phyloP scores from a whole-genome alignment of 345 rosid genomes.

The Hibiscus tridactylites region DNA sequence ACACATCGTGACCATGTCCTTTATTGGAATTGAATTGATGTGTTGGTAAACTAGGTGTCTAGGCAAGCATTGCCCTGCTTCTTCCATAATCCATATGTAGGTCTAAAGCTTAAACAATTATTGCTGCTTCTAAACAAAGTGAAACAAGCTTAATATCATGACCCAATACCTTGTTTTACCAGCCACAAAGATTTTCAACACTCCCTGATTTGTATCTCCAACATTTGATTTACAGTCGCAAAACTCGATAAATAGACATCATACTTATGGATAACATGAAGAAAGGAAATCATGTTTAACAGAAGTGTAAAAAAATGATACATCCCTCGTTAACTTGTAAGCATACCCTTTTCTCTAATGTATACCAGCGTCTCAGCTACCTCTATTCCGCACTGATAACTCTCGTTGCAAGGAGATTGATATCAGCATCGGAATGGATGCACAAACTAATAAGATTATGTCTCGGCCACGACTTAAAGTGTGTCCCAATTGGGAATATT shows the following conservation, averaged over 20 bases:
- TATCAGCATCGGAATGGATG: slow-evolving; percentile 4
- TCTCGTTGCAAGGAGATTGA: slow-evolving; percentile 8
- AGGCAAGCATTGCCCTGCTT: no score
- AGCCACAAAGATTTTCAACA: no score
- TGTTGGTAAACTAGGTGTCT: no score
- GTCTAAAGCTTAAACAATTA: no score
- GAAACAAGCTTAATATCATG: no score
- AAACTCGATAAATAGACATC: neutral
- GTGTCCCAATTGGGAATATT: slow-evolving; percentile 62
- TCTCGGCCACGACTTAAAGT: slow-evolving; percentile 25
- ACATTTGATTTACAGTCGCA: neutral
- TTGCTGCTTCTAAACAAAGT: no score
- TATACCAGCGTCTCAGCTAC: slow-evolving; percentile 13
- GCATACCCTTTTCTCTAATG: slow-evolving; percentile 10
- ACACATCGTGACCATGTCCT: no score
- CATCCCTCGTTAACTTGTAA: neutral
- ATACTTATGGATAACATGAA: neutral
- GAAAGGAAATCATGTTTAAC: neutral
- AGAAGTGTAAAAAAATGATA: slow-evolving; percentile 7
- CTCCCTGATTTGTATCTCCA: neutral
- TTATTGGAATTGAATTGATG: no score
- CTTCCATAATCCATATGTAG: no score
- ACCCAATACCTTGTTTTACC: no score
- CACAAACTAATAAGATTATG: neutral
- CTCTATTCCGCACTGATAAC: slow-evolving; percentile 8